These are phyloP conservation scores for Vitrella brassicaformis DNA, from an alignment of 73 alveolate species.

Conservation along the genomic window DNA sequence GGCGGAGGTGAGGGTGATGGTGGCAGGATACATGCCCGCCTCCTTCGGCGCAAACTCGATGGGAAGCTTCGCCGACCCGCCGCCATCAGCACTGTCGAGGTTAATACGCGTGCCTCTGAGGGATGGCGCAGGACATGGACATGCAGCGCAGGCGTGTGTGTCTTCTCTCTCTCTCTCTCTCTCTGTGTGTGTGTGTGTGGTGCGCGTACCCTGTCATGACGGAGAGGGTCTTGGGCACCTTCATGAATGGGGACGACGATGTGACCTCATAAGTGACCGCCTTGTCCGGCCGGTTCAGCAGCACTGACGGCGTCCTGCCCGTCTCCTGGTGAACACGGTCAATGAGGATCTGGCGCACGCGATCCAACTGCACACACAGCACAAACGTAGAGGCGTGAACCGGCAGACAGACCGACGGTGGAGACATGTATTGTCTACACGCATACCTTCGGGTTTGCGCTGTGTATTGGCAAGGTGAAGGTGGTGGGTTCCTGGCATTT, in stretches of 20 bases:
- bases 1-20: constrained; percentile 18
- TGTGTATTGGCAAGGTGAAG: too few species aligned
- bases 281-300: constrained; percentile 50
- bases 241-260: neutral
- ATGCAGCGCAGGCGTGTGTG: constrained; percentile 10
- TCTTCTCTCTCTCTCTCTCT: constrained; percentile 17
- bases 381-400: too few species aligned
- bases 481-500: too few species aligned
- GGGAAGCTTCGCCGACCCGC: neutral
- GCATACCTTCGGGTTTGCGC: too few species aligned
- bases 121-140: neutral
- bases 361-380: too few species aligned
- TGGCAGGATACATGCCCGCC: constrained; percentile 16
- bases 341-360: too few species aligned
- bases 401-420: too few species aligned
- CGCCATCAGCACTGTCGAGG: too few species aligned
- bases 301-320: constrained; percentile 58
- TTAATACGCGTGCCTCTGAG: too few species aligned
- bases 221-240: too few species aligned
- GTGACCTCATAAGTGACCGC: neutral
- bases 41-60: neutral
- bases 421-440: too few species aligned
- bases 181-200: neutral
- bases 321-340: too few species aligned
- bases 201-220: neutral